Evolutionary conservation across 805 yeast genomes (phyloP), one percentile per base, ranked within the genome.

Genomic region (Vanderwaltozyma yarrowii): DNA sequence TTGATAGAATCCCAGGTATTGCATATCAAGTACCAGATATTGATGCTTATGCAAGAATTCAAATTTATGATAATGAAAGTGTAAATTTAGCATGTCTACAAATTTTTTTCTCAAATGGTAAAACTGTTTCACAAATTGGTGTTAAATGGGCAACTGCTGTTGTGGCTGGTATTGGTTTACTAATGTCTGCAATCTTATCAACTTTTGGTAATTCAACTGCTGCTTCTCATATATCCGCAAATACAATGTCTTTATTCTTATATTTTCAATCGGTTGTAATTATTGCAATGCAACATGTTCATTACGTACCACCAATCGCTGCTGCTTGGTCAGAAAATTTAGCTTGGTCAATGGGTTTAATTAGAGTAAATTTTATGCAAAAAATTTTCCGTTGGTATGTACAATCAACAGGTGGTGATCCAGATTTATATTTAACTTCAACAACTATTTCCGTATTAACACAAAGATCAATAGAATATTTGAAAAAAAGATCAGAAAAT

Each of bases 101-200:
- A 56, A 76, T 85, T 16, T 71, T 73, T 43, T 78, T 85, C 55
- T 54, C 80, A 16, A 86, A 86, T 54, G 86, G 88, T 33, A 83
- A 78, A 51, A 78, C 94, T 3, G 89, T 86, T 15, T 65, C 83
- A 34, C 95, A 85, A 55, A 69, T 74, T 1, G 85, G 83, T 48
- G 89, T 80, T 41, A 83, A 83, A 61, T 88, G 97, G 97, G 95
- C 86, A 32, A 85, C 95, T 19, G 96, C 96, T 2, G 80, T 80
- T 21, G 69, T 88, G 52, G 87, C 95, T 1, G 96, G 96, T 46
- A 61, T 83, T 28, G 96, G 96, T 15, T 61, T 88, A 41, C 62
- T 87, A 33, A 70, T 78, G 13, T 83, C 94, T n/a, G 89, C 94
- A 9, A 47, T 83, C 12, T 67, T 86, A 45, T 80, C 94, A 4